Base-by-base conservation (phyloP, 179 eudicot genomes). In the Gypsophila paniculata region DNA sequence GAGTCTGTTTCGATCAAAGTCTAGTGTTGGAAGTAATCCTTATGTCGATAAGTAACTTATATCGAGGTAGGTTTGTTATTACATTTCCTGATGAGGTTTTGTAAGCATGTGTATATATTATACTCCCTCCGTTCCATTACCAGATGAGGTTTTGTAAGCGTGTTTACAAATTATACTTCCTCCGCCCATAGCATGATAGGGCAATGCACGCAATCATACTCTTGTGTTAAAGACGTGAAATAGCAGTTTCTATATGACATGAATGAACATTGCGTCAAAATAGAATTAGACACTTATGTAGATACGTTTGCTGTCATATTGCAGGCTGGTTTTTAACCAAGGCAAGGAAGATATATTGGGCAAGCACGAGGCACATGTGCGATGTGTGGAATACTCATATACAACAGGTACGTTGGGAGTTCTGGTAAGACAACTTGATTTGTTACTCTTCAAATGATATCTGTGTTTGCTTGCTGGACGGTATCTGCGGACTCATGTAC, bases 281-380 rank as follows among this genome's bases (percentile, higher is more conserved):
- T 51, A 15, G 18, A 51, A 14, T 51, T 51, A 51, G 5, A 51
- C 55, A 51, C 55, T 51, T 19, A 60, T 18, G 63, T 70, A 13
- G 57, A 48, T 58, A 6, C 18, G 29, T 36, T 25, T 48, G 36
- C 53, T 42, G 48, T 69, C 57, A 74, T 75, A 42, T 75, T 80
- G 69, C 84, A 93, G 98, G 88, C 85, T 90, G 23, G 90, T 84
- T 70, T 93, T 93, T 81, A 84, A 80, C 82, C 46, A 72, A n/a
- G 91, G 88, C 74, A 89, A 85, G 83, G 96, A 90, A 81, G 98
- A 93, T 83, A 84, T 89, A 32, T 76, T 93, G 86, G 96, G 96
- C 75, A 87, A 74, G 76, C 96, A 93, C 70, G 95, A 89, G 62
- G 89, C 90, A 65, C 96, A 91, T 76, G 95, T 93, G 69, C 91